phyloP scores from a whole-genome alignment of 495 filamentous ascomycete species.

The Paragyromitra xinjiangensis region DNA sequence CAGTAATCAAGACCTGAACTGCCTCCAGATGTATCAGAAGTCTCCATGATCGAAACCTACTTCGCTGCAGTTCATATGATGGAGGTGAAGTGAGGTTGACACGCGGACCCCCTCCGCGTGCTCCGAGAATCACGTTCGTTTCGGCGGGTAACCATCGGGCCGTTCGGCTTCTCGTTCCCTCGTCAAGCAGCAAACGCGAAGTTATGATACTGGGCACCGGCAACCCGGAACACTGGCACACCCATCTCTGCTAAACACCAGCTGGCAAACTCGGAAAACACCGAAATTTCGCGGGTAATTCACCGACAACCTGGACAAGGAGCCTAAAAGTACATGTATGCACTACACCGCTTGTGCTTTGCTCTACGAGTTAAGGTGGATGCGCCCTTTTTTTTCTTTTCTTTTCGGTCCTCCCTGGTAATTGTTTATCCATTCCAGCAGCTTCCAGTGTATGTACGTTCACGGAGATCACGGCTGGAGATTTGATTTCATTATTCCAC shows the following conservation, averaged over 20 bases:
- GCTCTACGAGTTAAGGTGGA: neutral
- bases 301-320: constrained; percentile 32
- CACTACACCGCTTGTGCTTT: constrained; percentile 2
- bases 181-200: neutral
- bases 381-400: neutral
- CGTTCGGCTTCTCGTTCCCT: neutral
- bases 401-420: neutral
- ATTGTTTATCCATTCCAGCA: constrained; percentile 9
- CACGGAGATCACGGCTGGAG: constrained; percentile 15
- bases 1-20: constrained; percentile 14
- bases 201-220: neutral
- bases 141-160: constrained; percentile 8
- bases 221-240: constrained; percentile 8
- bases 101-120: neutral
- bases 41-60: constrained; percentile 1
- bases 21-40: constrained; percentile 21
- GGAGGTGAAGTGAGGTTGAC: constrained; percentile 13
- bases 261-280: neutral
- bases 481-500: constrained; percentile 19
- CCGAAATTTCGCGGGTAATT: constrained; percentile 20
- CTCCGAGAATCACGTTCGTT: neutral
- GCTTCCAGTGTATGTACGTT: constrained; percentile 12
- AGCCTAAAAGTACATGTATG: neutral
- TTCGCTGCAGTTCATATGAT: neutral
- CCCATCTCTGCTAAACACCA: neutral